Base-by-base conservation (phyloP, 1,284 basidiomycete species). In the Anthracocystis walkeri region DNA sequence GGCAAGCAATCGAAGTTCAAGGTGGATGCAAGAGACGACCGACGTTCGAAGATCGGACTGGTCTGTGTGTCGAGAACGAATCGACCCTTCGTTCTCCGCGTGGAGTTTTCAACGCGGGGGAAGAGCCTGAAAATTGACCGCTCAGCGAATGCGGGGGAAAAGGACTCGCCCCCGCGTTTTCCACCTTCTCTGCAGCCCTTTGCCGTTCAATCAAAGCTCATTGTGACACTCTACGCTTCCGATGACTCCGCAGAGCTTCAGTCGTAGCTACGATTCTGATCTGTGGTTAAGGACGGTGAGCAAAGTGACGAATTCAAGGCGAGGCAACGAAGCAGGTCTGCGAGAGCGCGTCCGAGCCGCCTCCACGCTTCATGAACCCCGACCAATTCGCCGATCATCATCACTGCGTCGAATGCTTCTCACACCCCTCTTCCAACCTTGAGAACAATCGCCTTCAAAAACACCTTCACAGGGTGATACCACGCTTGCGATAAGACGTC, bases 311-410 rank as follows among this genome's bases (percentile, higher is more conserved):
- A 40, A 42, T n/a, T n/a, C n/a, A n/a, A n/a, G n/a, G n/a, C 7
- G n/a, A 42, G 41, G 18, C 10, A 1, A 51, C n/a, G n/a, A n/a
- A 23, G 8, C 8, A n/a, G 21, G 29, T 38, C 7, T 25, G 49
- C 12, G 8, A 53, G 25, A 44, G 59, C 59, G 59, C 59, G 35
- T 61, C 59, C n/a, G 51, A 61, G 52, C 59, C 59, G 59, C 59
- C 59, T 42, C 59, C 59, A 56, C 60, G 46, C 33, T 56, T 49
- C n/a, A n/a, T 27, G 20, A 53, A 23, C 11, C 20, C 35, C 46
- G 29, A 41, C 14, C 8, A 42, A 7, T 35, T 25, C 42, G 42
- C 51, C 51, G 58, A 25, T 18, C 29, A 41, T 40, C 33, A n/a
- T 49, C 35, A 31, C n/a, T 23, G 11, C 31, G n/a, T 46, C 45